Evolutionary conservation across 441 rosid genomes (phyloP).

Genomic region (Corymbia calophylla): DNA sequence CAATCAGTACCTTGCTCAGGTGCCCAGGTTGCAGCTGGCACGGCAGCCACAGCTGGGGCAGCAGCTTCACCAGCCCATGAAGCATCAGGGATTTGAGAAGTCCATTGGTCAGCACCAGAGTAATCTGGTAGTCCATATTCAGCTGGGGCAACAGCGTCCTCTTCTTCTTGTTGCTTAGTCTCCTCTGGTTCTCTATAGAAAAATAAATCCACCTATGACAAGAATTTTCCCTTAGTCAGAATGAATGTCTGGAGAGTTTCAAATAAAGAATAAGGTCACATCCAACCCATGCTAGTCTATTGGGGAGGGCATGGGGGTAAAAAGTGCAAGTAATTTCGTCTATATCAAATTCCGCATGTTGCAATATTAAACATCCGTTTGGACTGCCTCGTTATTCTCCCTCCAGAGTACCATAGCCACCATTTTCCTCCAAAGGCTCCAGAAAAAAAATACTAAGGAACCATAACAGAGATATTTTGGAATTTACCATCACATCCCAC

Average conservation of each 20-base stretch:
- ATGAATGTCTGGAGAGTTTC: background rate
- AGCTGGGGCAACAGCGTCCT: constrained; percentile 31
- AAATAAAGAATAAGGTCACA: background rate
- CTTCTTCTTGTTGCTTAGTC: constrained; percentile 66
- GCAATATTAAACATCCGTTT: background rate
- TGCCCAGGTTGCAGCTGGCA: constrained; percentile 25
- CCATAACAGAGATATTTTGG: background rate
- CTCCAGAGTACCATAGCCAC: background rate
- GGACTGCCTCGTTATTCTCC: background rate
- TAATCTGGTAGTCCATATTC: constrained; percentile 37
- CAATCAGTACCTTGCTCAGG: constrained; percentile 19
- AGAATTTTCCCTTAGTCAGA: background rate
- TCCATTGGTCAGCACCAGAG: constrained; percentile 43
- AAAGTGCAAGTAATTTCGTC: background rate
- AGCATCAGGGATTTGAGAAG: constrained; percentile 29
- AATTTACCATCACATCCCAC: constrained; percentile 89
- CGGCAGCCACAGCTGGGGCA: constrained; percentile 27
- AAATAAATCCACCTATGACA: constrained; percentile 72
- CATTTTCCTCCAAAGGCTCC: background rate
- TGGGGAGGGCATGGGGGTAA: background rate
- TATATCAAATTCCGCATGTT: background rate
- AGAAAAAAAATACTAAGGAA: background rate
- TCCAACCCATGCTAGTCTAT: background rate
- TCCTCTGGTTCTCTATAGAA: constrained; percentile 96
- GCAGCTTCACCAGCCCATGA: constrained; percentile 47